A percentile compares a stretch with the other conserved stretches of the same genome.
These are phyloP conservation scores for Scytalidium sp. DNA, from an alignment of 2,329 filamentous ascomycete genomes.

Conservation along the genomic window DNA sequence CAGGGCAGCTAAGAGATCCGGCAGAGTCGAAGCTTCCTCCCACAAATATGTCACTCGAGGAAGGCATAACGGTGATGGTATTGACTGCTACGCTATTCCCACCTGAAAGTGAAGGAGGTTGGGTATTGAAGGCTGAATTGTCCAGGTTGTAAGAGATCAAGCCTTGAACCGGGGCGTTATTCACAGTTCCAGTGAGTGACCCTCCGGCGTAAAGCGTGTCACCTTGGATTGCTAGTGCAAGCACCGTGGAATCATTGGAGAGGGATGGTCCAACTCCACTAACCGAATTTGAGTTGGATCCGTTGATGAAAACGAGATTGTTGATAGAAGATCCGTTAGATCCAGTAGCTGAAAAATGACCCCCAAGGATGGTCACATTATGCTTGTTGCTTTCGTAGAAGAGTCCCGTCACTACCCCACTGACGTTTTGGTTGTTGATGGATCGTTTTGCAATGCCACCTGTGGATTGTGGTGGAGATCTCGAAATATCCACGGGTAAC, in stretches of 20 bases:
- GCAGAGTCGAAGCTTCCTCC: constrained; percentile 82
- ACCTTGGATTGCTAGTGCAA: constrained; percentile 64
- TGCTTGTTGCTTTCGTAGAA: constrained; percentile 69
- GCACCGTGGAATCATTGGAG: constrained; percentile 70
- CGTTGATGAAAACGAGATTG: constrained; percentile 82
- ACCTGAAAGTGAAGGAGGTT: constrained; percentile 75
- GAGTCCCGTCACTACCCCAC: constrained; percentile 72
- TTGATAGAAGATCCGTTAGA: constrained; percentile 68
- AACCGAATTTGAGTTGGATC: constrained; percentile 61
- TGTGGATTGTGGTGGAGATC: constrained; percentile 31
- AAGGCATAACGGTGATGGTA: constrained; percentile 69
- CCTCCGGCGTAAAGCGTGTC: constrained; percentile 81
- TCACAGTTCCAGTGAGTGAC: constrained; percentile 67
- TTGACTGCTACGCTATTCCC: constrained; percentile 67
- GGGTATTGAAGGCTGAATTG: constrained; percentile 59
- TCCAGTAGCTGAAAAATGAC: constrained; percentile 74
- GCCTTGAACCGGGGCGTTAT: constrained; percentile 62
- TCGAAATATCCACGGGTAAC: constrained; percentile 55
- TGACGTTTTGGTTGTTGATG: constrained; percentile 40
- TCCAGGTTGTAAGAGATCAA: constrained; percentile 77
- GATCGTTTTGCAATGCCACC: constrained; percentile 44
- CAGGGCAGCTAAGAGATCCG: constrained; percentile 77
- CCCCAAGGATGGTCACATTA: constrained; percentile 85
- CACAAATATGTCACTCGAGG: constrained; percentile 74
- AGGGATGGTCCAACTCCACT: constrained; percentile 68